These are phyloP conservation scores for Diospyros lotus DNA, from an alignment of 148 eudicot species.

Conservation along the genomic window DNA sequence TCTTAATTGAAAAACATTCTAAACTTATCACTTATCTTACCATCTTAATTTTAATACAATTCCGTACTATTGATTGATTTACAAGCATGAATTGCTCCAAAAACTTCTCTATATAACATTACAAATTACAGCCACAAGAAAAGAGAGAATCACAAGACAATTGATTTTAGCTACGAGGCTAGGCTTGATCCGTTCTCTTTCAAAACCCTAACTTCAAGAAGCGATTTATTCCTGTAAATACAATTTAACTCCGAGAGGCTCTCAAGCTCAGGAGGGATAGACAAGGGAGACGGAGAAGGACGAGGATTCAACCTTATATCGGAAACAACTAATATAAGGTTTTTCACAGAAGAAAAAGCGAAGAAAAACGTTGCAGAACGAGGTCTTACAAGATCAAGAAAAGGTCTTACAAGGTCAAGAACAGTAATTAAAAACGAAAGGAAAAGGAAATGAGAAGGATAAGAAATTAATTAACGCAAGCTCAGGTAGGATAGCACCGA, in stretches of 20 bases:
- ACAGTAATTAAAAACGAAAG: constrained; percentile 10
- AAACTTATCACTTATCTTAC: too few species aligned
- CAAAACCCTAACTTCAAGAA: not conserved
- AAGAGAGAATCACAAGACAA: not conserved
- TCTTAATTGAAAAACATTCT: too few species aligned
- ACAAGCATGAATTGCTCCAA: too few species aligned
- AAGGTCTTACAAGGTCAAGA: constrained; percentile 62
- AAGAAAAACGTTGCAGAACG: not conserved
- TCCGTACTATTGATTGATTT: too few species aligned
- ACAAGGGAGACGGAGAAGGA: constrained; percentile 39
- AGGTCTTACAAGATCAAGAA: constrained; percentile 71
- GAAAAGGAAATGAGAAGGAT: not conserved
- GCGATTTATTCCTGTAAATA: not conserved
- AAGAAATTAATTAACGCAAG: constrained; percentile 20
- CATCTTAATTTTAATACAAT: too few species aligned
- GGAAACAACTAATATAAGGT: constrained; percentile 13
- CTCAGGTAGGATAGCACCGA: constrained; percentile 63
- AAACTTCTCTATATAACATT: not conserved
- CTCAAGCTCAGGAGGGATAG: constrained; percentile 63
- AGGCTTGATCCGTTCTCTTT: not conserved
- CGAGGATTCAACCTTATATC: constrained; percentile 5
- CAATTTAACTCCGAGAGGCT: constrained; percentile 3
- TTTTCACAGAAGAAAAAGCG: not conserved
- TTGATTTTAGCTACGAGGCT: not conserved
- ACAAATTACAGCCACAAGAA: not conserved